phyloP scores from a whole-genome alignment of 148 eudicot genomes.

The Bassia scoparia region DNA sequence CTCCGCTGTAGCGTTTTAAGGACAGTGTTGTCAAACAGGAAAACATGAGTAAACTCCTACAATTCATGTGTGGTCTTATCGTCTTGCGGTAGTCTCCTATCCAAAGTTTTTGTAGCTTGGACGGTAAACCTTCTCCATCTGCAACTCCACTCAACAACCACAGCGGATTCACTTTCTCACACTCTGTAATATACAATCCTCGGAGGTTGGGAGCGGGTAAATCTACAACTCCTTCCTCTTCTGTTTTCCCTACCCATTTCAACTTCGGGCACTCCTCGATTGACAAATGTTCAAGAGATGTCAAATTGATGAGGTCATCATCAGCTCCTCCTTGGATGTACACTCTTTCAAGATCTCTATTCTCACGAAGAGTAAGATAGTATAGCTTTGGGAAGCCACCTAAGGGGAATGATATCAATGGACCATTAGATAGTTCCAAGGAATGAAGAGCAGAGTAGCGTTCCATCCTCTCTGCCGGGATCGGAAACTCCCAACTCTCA shows the following conservation, averaged over 20 bases:
- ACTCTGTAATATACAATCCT: neutral
- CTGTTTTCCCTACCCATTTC: neutral
- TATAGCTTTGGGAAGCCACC: neutral
- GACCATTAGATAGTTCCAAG: neutral
- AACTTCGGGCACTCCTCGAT: neutral
- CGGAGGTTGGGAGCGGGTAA: neutral
- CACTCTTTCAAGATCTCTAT: no score
- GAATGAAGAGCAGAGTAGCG: neutral
- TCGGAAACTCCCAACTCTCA: neutral
- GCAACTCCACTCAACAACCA: no score
- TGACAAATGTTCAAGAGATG: neutral
- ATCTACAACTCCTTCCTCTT: neutral
- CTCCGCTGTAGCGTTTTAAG: no score
- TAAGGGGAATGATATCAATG: neutral
- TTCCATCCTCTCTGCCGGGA: neutral
- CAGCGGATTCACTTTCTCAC: neutral
- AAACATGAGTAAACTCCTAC: no score
- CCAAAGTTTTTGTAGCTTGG: neutral
- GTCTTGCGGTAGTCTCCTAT: neutral
- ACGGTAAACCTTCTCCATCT: neutral
- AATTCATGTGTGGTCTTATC: neutral
- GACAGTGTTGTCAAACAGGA: no score
- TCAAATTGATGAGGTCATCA: no score
- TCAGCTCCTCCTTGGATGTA: no score
- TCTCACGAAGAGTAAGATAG: no score